phyloP scores from a whole-genome alignment of 441 rosid species.

The Pelargonium citronellum region DNA sequence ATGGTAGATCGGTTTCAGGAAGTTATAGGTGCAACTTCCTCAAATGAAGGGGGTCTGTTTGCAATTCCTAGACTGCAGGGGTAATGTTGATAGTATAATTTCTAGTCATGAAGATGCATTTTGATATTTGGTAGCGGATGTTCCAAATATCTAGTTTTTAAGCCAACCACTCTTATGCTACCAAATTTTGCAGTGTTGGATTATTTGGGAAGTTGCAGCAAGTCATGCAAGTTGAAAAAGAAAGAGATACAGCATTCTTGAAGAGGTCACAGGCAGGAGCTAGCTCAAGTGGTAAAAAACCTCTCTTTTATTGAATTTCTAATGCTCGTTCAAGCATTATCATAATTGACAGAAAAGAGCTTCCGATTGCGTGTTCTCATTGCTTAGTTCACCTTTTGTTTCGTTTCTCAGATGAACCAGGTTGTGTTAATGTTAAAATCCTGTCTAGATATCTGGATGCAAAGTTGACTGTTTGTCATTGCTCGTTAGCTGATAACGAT shows the following conservation, averaged over 20 bases:
- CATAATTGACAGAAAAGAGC: slow-evolving; percentile 7
- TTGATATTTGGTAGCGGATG: slow-evolving; percentile 10
- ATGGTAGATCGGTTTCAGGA: slow-evolving; percentile 71
- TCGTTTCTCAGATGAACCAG: slow-evolving; percentile 35
- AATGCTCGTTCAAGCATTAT: background rate
- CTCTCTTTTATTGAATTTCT: background rate
- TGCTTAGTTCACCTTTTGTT: slow-evolving; percentile 22
- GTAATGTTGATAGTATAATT: slow-evolving; percentile 32
- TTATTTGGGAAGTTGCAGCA: slow-evolving; percentile 65
- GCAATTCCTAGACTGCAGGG: slow-evolving; percentile 41
- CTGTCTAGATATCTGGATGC: slow-evolving; percentile 69
- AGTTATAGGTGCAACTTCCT: slow-evolving; percentile 54
- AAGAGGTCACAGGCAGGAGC: slow-evolving; percentile 39
- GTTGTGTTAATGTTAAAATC: slow-evolving; percentile 47
- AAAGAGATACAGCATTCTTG: slow-evolving; percentile 43
- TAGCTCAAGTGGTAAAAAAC: slow-evolving; percentile 30
- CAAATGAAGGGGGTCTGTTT: slow-evolving; percentile 34
- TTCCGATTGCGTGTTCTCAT: slow-evolving; percentile 4
- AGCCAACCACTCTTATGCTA: slow-evolving; percentile 11
- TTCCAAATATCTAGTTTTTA: background rate
- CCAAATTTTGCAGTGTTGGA: slow-evolving; percentile 43
- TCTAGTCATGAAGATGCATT: slow-evolving; percentile 15
- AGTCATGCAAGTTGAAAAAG: slow-evolving; percentile 70
- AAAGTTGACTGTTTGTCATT: slow-evolving; percentile 63
- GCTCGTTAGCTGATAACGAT: slow-evolving; percentile 36